phyloP scores from a whole-genome alignment of 2,329 filamentous ascomycete species.

The Botrytis sinoallii region DNA sequence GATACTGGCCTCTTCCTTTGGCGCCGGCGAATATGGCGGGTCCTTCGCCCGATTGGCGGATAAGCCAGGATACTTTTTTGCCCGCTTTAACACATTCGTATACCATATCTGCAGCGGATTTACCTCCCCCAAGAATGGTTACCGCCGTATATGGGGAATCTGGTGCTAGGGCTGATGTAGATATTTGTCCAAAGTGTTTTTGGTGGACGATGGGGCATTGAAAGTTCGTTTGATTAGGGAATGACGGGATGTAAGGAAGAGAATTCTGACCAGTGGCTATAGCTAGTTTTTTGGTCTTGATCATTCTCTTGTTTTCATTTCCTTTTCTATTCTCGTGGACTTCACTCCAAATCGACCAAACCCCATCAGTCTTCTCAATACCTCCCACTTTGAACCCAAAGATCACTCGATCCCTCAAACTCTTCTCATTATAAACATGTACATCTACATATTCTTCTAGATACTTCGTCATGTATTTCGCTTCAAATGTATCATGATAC shows the following conservation, averaged over 20 bases:
- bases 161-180: background rate
- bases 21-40: background rate
- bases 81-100: constrained; percentile 8
- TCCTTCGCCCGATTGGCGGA: background rate
- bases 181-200: constrained; percentile 11
- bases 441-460: constrained; percentile 30
- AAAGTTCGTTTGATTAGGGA: constrained; percentile 15
- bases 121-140: constrained; percentile 15
- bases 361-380: constrained; percentile 27
- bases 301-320: background rate
- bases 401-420: constrained; percentile 31
- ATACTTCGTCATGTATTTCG: constrained; percentile 34
- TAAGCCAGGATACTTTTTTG: constrained; percentile 3
- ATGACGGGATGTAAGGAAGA: constrained; percentile 31
- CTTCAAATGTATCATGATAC: constrained; percentile 32
- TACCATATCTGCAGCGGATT: constrained; percentile 9
- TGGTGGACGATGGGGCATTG: constrained; percentile 12
- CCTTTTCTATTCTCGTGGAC: background rate
- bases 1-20: background rate
- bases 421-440: constrained; percentile 24
- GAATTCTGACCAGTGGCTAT: constrained; percentile 38
- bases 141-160: background rate
- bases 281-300: constrained; percentile 34
- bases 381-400: constrained; percentile 27
- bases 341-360: constrained; percentile 24